Percentiles rank a stretch among this genome's conserved stretches.
phyloP scores from a whole-genome alignment of 768 basidiomycete genomes.

The Cubamyces sp. region DNA sequence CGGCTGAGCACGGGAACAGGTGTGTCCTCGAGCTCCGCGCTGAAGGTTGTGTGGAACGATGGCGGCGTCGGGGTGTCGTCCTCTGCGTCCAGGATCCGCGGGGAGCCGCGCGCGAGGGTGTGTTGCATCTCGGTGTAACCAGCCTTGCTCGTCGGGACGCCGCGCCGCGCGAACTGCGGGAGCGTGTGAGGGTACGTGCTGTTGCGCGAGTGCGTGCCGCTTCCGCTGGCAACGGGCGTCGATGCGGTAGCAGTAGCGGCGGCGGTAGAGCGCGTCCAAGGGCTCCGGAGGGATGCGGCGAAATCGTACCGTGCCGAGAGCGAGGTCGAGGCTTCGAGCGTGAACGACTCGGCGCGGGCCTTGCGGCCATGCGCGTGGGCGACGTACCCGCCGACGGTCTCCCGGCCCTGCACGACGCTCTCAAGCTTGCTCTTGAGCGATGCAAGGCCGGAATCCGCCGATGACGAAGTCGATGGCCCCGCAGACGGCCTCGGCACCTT shows the following conservation, averaged over 20 bases:
- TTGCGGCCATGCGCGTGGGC: conserved; percentile 27
- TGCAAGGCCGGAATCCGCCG: conserved; percentile 49
- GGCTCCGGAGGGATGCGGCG: conserved; percentile 50
- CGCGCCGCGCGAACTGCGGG: conserved; percentile 28
- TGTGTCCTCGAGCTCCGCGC: conserved; percentile 28
- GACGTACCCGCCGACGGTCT: conserved; percentile 36
- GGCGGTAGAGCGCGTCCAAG: conserved; percentile 42
- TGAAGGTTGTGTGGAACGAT: conserved; percentile 6
- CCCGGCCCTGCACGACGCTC: conserved; percentile 50
- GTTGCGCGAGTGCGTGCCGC: conserved; percentile 41
- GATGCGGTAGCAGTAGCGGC: conserved; percentile 1
- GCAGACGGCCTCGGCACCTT: conserved; percentile 33
- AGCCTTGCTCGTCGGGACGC: neutral
- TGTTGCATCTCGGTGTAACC: conserved; percentile 13
- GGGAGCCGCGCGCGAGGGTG: conserved; percentile 47
- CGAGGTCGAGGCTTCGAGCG: conserved; percentile 39
- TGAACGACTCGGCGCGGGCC: conserved; percentile 27
- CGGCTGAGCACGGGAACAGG: conserved; percentile 25
- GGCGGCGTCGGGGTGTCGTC: conserved; percentile 17
- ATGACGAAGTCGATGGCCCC: conserved; percentile 23
- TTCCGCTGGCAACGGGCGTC: conserved; percentile 25
- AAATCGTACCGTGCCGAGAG: conserved; percentile 64
- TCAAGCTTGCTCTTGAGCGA: conserved; percentile 72
- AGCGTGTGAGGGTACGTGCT: conserved; percentile 49
- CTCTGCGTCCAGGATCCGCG: conserved; percentile 48